Evolutionary conservation across 768 basidiomycete genomes (phyloP).

Genomic region (Fistulinella prunicolor): DNA sequence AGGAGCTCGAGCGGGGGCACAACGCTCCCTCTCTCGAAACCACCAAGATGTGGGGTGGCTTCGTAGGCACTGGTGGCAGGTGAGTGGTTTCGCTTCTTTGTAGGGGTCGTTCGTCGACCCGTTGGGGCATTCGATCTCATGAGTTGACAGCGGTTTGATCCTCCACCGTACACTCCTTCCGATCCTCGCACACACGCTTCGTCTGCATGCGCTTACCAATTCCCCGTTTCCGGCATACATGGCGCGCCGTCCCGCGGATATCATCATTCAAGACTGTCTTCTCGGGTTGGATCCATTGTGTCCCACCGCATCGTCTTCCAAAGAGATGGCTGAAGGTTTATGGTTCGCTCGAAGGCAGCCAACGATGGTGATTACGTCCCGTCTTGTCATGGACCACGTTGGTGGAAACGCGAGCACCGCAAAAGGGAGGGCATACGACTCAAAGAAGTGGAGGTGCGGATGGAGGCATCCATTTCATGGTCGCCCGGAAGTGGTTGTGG

Average conservation of each 20-base stretch:
- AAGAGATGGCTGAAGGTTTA: not conserved
- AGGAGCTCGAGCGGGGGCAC: constrained; percentile 25
- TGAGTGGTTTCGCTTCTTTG: no score
- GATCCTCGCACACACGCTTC: constrained; percentile 32
- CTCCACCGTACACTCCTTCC: constrained; percentile 37
- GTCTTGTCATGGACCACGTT: constrained; percentile 42
- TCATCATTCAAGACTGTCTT: constrained; percentile 43
- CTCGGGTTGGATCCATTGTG: constrained; percentile 39
- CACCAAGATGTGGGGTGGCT: constrained; percentile 34
- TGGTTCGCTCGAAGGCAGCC: constrained; percentile 16
- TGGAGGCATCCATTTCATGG: constrained; percentile 47
- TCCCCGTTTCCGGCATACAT: constrained; percentile 30
- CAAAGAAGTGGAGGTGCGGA: constrained; percentile 42
- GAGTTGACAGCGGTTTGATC: constrained; percentile 37
- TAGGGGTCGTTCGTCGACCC: no score
- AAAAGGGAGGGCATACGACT: constrained; percentile 26
- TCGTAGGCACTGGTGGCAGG: constrained; percentile 44
- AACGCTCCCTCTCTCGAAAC: constrained; percentile 4
- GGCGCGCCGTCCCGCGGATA: constrained; percentile 34
- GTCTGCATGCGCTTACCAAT: constrained; percentile 27
- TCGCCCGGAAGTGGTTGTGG: constrained; percentile 34
- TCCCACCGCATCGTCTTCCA: constrained; percentile 18
- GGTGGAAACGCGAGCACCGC: constrained; percentile 39
- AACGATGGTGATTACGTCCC: constrained; percentile 39
- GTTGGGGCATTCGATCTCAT: not conserved